phyloP scores from a whole-genome alignment of 2,329 filamentous ascomycete genomes.

The Stromatinia cepivora region DNA sequence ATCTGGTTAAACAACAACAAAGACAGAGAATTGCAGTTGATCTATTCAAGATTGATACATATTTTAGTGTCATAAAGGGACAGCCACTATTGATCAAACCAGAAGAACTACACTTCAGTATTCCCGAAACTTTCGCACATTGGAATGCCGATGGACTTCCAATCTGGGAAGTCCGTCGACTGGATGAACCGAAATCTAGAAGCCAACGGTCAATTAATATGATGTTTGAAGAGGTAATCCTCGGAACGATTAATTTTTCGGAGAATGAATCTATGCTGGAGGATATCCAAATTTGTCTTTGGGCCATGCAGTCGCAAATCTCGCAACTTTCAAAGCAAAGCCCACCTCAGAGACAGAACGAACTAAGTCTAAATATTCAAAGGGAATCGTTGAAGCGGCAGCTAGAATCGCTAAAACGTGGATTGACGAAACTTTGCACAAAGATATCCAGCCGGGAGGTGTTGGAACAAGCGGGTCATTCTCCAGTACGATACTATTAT shows the following conservation, averaged over 20 bases:
- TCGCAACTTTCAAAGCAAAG: constrained; percentile 26
- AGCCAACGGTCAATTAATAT: constrained; percentile 28
- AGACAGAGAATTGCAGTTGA: constrained; percentile 44
- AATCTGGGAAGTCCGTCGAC: constrained; percentile 42
- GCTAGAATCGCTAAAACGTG: constrained; percentile 29
- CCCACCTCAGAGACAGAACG: not conserved
- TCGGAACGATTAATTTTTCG: constrained; percentile 10
- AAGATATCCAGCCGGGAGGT: constrained; percentile 18
- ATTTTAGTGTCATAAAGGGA: constrained; percentile 41
- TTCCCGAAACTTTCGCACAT: constrained; percentile 42
- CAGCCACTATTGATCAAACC: constrained; percentile 41
- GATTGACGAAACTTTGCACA: constrained; percentile 27
- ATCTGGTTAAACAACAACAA: constrained; percentile 39
- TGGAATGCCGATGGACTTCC: constrained; percentile 45
- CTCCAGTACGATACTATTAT: constrained; percentile 32
- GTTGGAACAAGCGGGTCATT: constrained; percentile 26
- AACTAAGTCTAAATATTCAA: constrained; percentile 26
- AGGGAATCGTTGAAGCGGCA: constrained; percentile 29
- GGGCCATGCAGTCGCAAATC: constrained; percentile 31
- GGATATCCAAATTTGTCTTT: constrained; percentile 36
- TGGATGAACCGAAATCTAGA: constrained; percentile 41
- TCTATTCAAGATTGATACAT: constrained; percentile 46
- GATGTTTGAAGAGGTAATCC: constrained; percentile 26
- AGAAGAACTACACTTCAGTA: constrained; percentile 44
- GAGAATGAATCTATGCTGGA: constrained; percentile 28